These are phyloP conservation scores for Spencermartinsiella ligniputridi DNA, from an alignment of 1,139 yeast species.

Conservation along the genomic window DNA sequence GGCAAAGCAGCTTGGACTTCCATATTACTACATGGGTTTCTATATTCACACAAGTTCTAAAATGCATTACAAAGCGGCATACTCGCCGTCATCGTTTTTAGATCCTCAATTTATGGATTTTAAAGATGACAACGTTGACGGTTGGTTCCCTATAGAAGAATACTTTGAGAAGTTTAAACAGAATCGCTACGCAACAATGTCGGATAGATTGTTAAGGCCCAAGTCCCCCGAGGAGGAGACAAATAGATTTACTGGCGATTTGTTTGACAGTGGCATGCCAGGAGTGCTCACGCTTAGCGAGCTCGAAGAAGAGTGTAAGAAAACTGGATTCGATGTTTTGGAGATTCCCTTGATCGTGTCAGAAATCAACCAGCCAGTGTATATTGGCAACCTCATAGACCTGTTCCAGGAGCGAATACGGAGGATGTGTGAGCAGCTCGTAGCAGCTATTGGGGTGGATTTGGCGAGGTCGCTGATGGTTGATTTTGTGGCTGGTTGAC, in stretches of 20 bases:
- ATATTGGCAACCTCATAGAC: not conserved
- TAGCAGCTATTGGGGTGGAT: slow-evolving; percentile 5
- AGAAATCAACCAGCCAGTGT: not conserved
- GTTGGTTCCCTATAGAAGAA: slow-evolving; percentile 15
- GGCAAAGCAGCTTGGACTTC: slow-evolving; percentile 34
- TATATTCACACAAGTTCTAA: slow-evolving; percentile 75
- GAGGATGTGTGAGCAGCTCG: not conserved
- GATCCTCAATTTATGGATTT: slow-evolving; percentile 30
- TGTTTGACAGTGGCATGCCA: slow-evolving; percentile 8
- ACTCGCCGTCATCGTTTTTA: slow-evolving; percentile 37
- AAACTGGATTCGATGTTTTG: not conserved
- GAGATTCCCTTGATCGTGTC: not conserved
- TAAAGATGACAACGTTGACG: not conserved
- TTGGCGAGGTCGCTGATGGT: not conserved
- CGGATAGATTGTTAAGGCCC: slow-evolving; percentile 2
- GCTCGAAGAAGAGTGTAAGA: slow-evolving; percentile 2
- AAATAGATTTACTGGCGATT: not conserved
- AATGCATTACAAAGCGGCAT: slow-evolving; percentile 76
- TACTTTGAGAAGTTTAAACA: slow-evolving; percentile 11
- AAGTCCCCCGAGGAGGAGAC: not conserved
- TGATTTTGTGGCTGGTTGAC: too few relatives aligned
- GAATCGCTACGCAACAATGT: slow-evolving; percentile 8
- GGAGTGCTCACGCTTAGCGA: slow-evolving; percentile 2
- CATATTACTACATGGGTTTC: slow-evolving; percentile 64
- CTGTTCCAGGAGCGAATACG: not conserved